phyloP scores from a whole-genome alignment of 805 yeast species.

The Soucietia sequanensis region DNA sequence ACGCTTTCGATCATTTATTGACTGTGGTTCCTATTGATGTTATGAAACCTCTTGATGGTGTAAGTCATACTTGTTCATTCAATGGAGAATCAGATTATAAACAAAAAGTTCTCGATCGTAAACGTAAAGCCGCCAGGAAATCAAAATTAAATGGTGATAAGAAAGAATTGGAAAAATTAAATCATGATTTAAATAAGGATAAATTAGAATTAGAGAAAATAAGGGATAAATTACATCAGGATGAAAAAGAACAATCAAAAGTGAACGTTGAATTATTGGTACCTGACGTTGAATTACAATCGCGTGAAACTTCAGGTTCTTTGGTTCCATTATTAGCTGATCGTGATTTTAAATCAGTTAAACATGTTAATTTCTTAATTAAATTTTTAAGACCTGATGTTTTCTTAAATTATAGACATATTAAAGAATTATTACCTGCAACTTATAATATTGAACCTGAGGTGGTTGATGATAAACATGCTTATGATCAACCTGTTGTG shows the following conservation, averaged over 20 bases:
- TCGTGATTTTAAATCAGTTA: constrained; percentile 46
- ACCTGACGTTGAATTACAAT: neutral
- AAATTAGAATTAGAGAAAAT: constrained; percentile 8
- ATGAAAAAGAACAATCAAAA: constrained; percentile 3
- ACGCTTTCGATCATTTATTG: constrained; percentile 65
- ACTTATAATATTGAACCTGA: constrained; percentile 34
- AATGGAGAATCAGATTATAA: constrained; percentile 32
- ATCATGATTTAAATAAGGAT: constrained; percentile 16
- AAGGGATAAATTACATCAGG: constrained; percentile 8
- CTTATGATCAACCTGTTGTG: constrained; percentile 77
- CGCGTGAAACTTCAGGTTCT: neutral
- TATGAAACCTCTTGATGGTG: constrained; percentile 77
- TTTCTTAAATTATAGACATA: constrained; percentile 45
- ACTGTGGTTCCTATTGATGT: constrained; percentile 63
- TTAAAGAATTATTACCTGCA: constrained; percentile 34
- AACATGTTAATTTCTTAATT: constrained; percentile 43
- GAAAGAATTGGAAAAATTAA: constrained; percentile 16
- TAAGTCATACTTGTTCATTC: constrained; percentile 59
- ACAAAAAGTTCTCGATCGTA: constrained; percentile 26
- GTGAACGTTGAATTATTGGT: constrained; percentile 1
- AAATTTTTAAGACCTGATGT: constrained; percentile 60
- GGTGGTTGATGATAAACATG: constrained; percentile 51
- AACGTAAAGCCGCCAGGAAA: constrained; percentile 6
- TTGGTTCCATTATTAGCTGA: constrained; percentile 67
- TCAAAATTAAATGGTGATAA: constrained; percentile 15